Evolutionary conservation across 495 filamentous ascomycete species (phyloP).

Genomic region (Penicillium maclennaniae): DNA sequence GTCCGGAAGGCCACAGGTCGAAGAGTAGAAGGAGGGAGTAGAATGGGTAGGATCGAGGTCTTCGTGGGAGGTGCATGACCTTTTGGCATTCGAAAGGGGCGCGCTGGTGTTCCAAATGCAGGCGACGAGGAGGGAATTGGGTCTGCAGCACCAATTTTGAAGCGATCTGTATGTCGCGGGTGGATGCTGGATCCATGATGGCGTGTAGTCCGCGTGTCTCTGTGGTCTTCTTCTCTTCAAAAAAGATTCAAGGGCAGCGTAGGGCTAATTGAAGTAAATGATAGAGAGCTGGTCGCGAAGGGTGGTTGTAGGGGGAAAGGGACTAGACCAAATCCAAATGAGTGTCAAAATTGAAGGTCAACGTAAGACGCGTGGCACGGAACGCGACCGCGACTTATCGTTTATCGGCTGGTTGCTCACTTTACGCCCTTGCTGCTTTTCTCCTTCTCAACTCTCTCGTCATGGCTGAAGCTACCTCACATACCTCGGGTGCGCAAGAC

Average conservation of each 20-base stretch:
- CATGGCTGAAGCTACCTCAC: slow-evolving; percentile 23
- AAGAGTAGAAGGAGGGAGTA: slow-evolving; percentile 80
- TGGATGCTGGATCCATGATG: slow-evolving; percentile 25
- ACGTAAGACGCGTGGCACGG: slow-evolving; percentile 22
- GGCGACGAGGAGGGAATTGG: slow-evolving; percentile 83
- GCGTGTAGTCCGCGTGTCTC: background rate
- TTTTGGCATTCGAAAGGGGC: slow-evolving; percentile 55
- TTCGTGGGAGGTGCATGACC: slow-evolving; percentile 49
- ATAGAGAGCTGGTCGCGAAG: background rate
- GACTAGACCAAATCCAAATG: background rate
- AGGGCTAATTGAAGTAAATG: background rate
- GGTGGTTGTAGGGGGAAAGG: background rate
- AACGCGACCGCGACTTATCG: slow-evolving; percentile 12
- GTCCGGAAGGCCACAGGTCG: slow-evolving; percentile 91
- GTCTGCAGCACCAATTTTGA: slow-evolving; percentile 38
- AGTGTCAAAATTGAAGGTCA: slow-evolving; percentile 5
- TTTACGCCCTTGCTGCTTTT: background rate
- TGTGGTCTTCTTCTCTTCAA: background rate
- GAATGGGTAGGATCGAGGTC: slow-evolving; percentile 78
- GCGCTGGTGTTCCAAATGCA: slow-evolving; percentile 77
- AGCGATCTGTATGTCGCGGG: slow-evolving; percentile 27
- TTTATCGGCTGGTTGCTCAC: slow-evolving; percentile 2
- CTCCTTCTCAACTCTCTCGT: background rate
- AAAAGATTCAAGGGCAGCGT: background rate
- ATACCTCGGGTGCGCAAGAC: slow-evolving; percentile 10